Conservation (phyloP, 2,329 filamentous ascomycete genomes). For the Scorias spongiosa region DNA sequence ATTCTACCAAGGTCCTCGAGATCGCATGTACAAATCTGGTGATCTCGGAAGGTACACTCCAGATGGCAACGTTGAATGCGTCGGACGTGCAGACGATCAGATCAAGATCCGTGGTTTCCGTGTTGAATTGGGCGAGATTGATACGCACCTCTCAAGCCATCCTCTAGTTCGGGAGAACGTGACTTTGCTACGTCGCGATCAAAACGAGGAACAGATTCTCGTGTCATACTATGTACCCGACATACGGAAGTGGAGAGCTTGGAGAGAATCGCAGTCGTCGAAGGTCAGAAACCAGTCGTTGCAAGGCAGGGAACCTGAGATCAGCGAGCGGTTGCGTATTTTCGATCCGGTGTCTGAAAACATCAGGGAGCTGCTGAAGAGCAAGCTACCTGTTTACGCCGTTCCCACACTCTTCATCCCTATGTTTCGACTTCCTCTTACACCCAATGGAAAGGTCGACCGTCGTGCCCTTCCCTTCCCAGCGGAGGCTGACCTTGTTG, state of each 20-base stretch:
- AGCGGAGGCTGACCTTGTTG: constrained; percentile 51
- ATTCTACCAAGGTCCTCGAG: constrained; percentile 66
- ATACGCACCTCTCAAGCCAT: constrained; percentile 62
- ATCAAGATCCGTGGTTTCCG: constrained; percentile 94
- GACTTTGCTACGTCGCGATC: constrained; percentile 70
- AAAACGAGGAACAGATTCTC: constrained; percentile 69
- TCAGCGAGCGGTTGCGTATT: constrained; percentile 21
- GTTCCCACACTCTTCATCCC: constrained; percentile 62
- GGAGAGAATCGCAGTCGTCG: constrained; percentile 32
- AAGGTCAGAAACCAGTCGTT: constrained; percentile 13
- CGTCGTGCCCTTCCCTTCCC: constrained; percentile 67
- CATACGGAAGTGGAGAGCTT: constrained; percentile 55
- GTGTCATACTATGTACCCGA: constrained; percentile 88
- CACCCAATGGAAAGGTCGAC: constrained; percentile 76
- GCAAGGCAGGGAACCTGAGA: constrained; percentile 1
- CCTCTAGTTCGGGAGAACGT: constrained; percentile 68
- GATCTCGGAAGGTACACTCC: constrained; percentile 65
- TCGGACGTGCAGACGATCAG: constrained; percentile 71
- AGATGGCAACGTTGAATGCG: constrained; percentile 58
- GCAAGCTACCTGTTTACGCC: constrained; percentile 57
- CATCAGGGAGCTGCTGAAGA: constrained; percentile 52
- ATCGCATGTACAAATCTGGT: constrained; percentile 75
- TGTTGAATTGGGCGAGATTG: constrained; percentile 89
- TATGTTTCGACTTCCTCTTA: constrained; percentile 59
- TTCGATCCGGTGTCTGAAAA: constrained; percentile 47